Base-by-base conservation (phyloP, 768 basidiomycete genomes). In the Filobasidium floriforme region DNA sequence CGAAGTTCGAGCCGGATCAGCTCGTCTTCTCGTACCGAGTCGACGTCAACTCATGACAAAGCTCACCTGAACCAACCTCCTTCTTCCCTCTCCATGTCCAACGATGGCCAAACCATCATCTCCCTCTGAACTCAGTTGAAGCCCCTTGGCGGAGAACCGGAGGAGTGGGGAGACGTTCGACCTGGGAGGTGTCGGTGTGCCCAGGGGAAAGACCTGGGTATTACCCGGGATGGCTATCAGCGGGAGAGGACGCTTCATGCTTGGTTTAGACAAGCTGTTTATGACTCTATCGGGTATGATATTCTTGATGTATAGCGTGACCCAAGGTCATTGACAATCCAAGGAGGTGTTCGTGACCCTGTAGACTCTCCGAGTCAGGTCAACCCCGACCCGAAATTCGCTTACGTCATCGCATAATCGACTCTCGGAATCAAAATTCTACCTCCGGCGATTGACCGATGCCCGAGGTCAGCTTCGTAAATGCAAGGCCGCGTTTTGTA, bases 61-160 rank as follows among this genome's bases (percentile, higher is more conserved):
- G 66, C 82, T 61, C 73, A 89, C 90, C 81, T 88, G 85, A 66
- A 91, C 83, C 15, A 89, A 79, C 0, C 83, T 78, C 68, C 88
- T 88, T 67, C 86, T 84, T 24, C 85, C 84, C 22, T 85, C 82
- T 1, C 84, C 84, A 32, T 85, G 83, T 1, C 86, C 85, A 4
- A 91, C 81, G 10, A 91, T 82, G 0, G 87, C 89, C 90, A 90
- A 91, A 18, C 82, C 85, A 73, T 90, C 49, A 44, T 62, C 44
- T 10, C 66, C 65, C 7, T 61, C 61, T 51, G 60, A 29, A 24
- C 61, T 57, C 7, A 64, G 55, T 3, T 28, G 28, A 37, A 68
- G 44, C 59, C 59, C 67, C 18, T 37, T 44, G 6, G 24, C 60
- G 10, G 11, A 11, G 41, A 66, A 66, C 7, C 51, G 59, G 18